Evolutionary conservation across 2,329 filamentous ascomycete species (phyloP), one percentile per base, ranked within the genome.

Genomic region (Cryphonectria parasitica): DNA sequence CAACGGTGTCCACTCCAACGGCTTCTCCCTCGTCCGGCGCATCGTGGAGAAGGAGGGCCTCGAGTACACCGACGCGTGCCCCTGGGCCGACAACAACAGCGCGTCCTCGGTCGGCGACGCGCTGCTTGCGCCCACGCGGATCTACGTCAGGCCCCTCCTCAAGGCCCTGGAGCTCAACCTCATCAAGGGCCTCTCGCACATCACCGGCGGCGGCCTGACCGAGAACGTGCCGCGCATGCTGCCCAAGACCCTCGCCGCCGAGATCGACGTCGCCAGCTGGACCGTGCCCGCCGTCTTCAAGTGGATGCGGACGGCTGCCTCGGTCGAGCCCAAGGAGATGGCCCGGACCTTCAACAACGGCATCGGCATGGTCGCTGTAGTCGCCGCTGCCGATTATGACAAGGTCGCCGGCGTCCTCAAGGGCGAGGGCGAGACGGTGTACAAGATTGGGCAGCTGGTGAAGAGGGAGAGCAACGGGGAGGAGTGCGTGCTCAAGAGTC

Each of bases 191-290:
- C 92, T 98, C 80, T 92, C 96, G 15, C 96, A 99, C 82, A 98
- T 99, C 83, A 99, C 96, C 0, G 96, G 96, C 66, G 96, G 96
- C 72, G 96, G 96, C 15, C 87, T 99, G 28, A 86, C 91, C 25
- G 96, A 99, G 82, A 99, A 99, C 80, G 91, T 99, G 36, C 96
- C 96, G 41, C 91, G 96, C 74, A 97, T 97, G 92, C 86, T 99
- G 25, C 96, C 96, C 1, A 81, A 87, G 45, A 84, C 90, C 62
- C 88, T 99, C 7, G 88, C 92, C 1, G 95, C 94, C 1, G 89
- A 94, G 78, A 90, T 99, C 69, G 92, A 97, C 76, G 92, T 92
- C 63, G 83, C 85, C 58, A 82, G 88, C 0, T 99, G 95, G 94
- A 80, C 89, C 36, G 86, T 94, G 60, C 94, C 92, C 0, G 83